These are phyloP conservation scores for Vitellaria paradoxa DNA, from an alignment of 179 eudicot species.

Conservation along the genomic window DNA sequence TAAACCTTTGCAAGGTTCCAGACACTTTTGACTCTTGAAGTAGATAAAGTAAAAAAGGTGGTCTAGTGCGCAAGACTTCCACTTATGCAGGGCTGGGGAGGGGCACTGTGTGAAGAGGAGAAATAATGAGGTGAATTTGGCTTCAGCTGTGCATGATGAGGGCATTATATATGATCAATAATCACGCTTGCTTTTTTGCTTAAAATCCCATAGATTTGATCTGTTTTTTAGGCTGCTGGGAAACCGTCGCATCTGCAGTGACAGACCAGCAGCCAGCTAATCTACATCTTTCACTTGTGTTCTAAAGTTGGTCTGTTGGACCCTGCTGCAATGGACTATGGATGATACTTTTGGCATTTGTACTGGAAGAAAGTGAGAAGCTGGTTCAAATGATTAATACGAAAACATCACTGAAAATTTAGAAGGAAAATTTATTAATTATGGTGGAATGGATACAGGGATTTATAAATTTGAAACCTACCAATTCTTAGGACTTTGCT, in stretches of 20 bases:
- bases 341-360: background rate
- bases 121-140: background rate
- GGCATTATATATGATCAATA: no score
- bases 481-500: background rate
- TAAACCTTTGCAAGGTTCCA: no score
- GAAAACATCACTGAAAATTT: background rate
- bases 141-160: background rate
- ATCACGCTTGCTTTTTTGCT: no score
- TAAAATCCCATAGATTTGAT: background rate
- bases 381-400: background rate
- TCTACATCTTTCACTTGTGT: background rate
- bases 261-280: background rate
- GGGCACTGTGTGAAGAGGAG: background rate
- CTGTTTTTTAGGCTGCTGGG: background rate
- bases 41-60: background rate
- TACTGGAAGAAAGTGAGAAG: slow-evolving; percentile 4
- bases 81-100: no score
- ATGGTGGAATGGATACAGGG: no score
- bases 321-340: background rate
- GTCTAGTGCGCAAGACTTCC: background rate
- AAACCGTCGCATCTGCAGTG: slow-evolving; percentile 2
- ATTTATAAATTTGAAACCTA: background rate
- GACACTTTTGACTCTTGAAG: background rate
- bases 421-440: background rate
- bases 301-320: background rate